Percentiles rank a stretch among this genome's conserved stretches.
These are phyloP conservation scores for Mycena amicta DNA, from an alignment of 768 basidiomycete genomes.

Conservation along the genomic window DNA sequence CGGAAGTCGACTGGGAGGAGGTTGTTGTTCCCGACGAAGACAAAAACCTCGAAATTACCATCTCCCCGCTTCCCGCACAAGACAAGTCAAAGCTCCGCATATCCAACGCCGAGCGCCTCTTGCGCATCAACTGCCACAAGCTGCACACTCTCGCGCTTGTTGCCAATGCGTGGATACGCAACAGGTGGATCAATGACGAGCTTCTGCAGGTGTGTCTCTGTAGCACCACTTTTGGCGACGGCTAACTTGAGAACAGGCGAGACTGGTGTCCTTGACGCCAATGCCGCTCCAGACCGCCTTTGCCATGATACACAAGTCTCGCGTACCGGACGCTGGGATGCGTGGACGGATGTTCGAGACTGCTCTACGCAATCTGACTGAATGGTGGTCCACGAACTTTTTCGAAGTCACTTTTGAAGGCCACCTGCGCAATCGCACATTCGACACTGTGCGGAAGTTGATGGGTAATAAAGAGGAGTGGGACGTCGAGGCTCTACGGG, in stretches of 20 bases:
- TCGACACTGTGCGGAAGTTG: conserved; percentile 64
- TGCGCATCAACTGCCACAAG: conserved; percentile 84
- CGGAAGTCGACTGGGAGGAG: conserved; percentile 84
- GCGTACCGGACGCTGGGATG: conserved; percentile 75
- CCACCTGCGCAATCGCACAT: conserved; percentile 76
- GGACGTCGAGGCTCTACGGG: conserved; percentile 48
- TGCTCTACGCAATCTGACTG: conserved; percentile 69
- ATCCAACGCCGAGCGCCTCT: conserved; percentile 66
- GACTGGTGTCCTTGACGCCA: conserved; percentile 86
- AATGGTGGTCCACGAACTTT: conserved; percentile 84
- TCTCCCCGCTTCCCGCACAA: conserved; percentile 48
- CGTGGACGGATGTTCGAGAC: conserved; percentile 89
- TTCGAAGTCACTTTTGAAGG: conserved; percentile 64
- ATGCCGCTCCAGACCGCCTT: conserved; percentile 80
- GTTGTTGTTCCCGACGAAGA: conserved; percentile 59
- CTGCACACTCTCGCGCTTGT: conserved; percentile 85
- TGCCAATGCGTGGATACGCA: conserved; percentile 72
- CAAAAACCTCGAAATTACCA: conserved; percentile 70
- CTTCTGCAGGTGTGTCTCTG: conserved; percentile 73
- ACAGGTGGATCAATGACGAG: conserved; percentile 81
- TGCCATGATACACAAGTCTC: conserved; percentile 76
- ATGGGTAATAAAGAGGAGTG: conserved; percentile 32
- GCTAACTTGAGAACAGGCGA: conserved; percentile 57
- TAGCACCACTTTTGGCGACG: neutral
- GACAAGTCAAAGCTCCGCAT: conserved; percentile 60